Evolutionary conservation across 176 grass and related monocot species (phyloP).

Genomic region (Carex parvula): DNA sequence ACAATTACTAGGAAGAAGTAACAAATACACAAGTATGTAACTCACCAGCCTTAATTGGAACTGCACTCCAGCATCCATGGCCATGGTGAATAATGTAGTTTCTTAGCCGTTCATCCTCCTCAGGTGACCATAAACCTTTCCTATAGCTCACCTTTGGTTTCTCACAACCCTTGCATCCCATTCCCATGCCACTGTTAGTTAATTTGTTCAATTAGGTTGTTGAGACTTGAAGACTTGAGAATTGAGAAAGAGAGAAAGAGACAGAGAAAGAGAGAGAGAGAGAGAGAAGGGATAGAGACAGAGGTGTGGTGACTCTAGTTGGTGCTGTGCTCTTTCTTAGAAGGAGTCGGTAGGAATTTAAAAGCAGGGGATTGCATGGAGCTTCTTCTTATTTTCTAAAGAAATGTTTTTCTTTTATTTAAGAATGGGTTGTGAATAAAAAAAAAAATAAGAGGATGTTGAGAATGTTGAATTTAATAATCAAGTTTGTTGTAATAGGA

Average conservation of each 20-base stretch:
- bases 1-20: not conserved
- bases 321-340: constrained; percentile 7
- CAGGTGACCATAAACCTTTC: constrained; percentile 94
- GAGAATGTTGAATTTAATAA: not conserved
- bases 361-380: not conserved
- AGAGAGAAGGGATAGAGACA: constrained; percentile 9
- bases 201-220: constrained; percentile 17
- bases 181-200: constrained; percentile 1
- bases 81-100: constrained; percentile 77
- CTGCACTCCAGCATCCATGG: constrained; percentile 78
- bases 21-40: not conserved
- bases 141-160: constrained; percentile 71
- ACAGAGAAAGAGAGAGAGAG: not conserved
- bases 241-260: not conserved
- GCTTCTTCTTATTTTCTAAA: not conserved
- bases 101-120: constrained; percentile 75
- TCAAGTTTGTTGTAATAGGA: constrained; percentile 2
- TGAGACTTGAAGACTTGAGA: not conserved
- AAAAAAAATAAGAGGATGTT: not conserved
- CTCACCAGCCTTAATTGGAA: constrained; percentile 78
- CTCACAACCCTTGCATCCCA: constrained; percentile 81
- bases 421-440: not conserved
- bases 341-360: constrained; percentile 15
- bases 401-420: constrained; percentile 1
- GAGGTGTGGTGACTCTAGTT: not conserved